Percentiles rank a stretch among this genome's conserved stretches.
Evolutionary conservation across 768 basidiomycete genomes (phyloP).

Genomic region (Russula lepida): DNA sequence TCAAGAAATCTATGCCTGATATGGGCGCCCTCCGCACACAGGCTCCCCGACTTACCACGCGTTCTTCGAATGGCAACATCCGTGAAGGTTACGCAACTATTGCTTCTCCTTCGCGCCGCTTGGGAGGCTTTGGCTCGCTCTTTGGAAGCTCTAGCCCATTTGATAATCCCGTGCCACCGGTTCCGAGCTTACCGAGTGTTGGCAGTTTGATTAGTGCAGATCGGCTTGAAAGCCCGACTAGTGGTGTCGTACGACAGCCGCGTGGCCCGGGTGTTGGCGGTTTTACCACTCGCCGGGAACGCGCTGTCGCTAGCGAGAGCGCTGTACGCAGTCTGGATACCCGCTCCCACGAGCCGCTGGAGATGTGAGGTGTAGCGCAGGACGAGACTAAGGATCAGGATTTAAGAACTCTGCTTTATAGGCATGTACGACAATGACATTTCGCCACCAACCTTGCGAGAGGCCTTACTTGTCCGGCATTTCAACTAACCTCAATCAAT

Average conservation of each 20-base stretch:
- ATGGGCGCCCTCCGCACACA: conserved; percentile 80
- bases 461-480: conserved; percentile 6
- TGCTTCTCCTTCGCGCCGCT: conserved; percentile 70
- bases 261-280: conserved; percentile 73
- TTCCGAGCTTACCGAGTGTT: conserved; percentile 65
- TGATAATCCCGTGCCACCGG: conserved; percentile 59
- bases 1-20: conserved; percentile 99
- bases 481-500: conserved; percentile 6
- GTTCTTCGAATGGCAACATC: conserved; percentile 84
- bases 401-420: not conserved
- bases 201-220: conserved; percentile 35
- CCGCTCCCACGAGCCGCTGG: conserved; percentile 79
- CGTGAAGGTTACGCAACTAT: conserved; percentile 82
- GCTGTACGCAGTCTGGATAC: conserved; percentile 61
- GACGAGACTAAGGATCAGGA: not conserved
- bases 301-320: conserved; percentile 41
- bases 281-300: conserved; percentile 51
- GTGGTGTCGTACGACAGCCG: conserved; percentile 73
- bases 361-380: conserved; percentile 27
- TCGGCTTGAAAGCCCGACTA: conserved; percentile 30
- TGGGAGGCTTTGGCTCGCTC: conserved; percentile 63
- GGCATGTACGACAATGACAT: conserved; percentile 7
- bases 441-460: not conserved
- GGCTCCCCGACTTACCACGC: conserved; percentile 69
- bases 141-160: conserved; percentile 43